A percentile compares a stretch with the other conserved stretches of the same genome.
Evolutionary conservation across 1,284 basidiomycete species (phyloP).

Genomic region (Trichosporon ovoides): DNA sequence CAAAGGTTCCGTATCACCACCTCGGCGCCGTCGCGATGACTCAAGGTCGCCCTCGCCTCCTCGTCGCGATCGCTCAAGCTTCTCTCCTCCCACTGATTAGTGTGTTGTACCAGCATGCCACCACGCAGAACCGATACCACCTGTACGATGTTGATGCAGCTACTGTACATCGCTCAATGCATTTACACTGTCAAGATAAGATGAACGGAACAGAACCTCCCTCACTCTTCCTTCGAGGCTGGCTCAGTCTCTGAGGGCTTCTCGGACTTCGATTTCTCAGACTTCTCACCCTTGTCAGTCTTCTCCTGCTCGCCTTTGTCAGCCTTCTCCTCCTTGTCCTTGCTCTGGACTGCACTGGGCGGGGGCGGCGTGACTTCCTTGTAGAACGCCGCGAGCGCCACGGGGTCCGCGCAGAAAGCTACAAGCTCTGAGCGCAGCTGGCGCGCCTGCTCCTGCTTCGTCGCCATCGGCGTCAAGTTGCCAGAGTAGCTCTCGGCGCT

Average conservation of each 20-base stretch:
- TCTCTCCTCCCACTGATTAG: neutral
- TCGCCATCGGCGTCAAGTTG: constrained; percentile 23
- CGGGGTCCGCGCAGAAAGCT: constrained; percentile 62
- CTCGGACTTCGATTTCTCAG: neutral
- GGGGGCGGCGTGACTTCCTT: constrained; percentile 59
- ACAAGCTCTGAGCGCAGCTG: constrained; percentile 55
- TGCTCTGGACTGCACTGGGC: constrained; percentile 1
- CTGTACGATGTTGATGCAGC: neutral
- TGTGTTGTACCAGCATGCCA: neutral
- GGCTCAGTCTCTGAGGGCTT: neutral
- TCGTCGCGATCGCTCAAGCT: constrained; percentile 1
- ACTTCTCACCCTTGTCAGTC: constrained; percentile 2
- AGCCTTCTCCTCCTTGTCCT: constrained; percentile 13
- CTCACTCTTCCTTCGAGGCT: neutral
- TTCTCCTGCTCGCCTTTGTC: neutral
- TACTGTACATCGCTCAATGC: neutral
- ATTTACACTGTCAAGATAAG: too few relatives aligned
- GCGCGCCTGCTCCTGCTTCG: constrained; percentile 40
- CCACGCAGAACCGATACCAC: neutral
- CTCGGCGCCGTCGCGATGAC: neutral
- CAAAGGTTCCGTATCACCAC: neutral
- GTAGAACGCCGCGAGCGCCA: constrained; percentile 61
- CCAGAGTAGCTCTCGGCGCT: constrained; percentile 19
- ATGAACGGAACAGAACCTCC: too few relatives aligned
- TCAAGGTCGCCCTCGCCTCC: constrained; percentile 19